Evolutionary conservation across 805 yeast genomes (phyloP).

Genomic region (Lachancea cidri): DNA sequence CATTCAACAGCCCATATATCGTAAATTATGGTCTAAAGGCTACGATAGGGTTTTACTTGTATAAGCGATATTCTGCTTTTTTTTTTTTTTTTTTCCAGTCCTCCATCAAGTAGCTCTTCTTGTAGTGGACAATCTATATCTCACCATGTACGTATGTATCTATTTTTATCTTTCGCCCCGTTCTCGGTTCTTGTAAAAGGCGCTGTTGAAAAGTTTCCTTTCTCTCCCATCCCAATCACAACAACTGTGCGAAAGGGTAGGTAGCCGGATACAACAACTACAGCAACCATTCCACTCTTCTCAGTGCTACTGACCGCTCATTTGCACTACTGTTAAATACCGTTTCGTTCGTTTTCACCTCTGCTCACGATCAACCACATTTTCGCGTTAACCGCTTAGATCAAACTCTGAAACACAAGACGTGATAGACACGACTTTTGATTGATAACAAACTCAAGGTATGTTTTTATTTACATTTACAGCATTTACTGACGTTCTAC

Average conservation of each 20-base stretch:
- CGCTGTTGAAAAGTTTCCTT: constrained; percentile 1
- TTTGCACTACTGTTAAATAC: neutral
- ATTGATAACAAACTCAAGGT: neutral
- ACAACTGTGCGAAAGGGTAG: neutral
- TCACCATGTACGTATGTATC: too few relatives aligned
- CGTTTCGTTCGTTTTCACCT: neutral
- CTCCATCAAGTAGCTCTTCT: too few relatives aligned
- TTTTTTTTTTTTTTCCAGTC: constrained; percentile 3
- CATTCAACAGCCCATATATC: too few relatives aligned
- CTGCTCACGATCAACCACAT: neutral
- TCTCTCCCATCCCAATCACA: neutral
- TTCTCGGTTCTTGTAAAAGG: constrained; percentile 2
- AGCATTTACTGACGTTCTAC: neutral
- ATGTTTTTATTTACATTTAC: neutral
- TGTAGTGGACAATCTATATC: too few relatives aligned
- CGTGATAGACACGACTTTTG: neutral
- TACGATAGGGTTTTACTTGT: neutral
- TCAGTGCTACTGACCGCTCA: neutral
- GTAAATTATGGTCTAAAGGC: neutral
- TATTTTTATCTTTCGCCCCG: constrained; percentile 1
- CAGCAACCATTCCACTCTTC: constrained; percentile 1
- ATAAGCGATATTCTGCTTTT: neutral
- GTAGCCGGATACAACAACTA: neutral
- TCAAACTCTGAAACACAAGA: constrained; percentile 1
- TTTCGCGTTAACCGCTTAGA: constrained; percentile 5